Base-by-base conservation (phyloP, 768 basidiomycete genomes). In the Sporobolomyces pararoseus region DNA sequence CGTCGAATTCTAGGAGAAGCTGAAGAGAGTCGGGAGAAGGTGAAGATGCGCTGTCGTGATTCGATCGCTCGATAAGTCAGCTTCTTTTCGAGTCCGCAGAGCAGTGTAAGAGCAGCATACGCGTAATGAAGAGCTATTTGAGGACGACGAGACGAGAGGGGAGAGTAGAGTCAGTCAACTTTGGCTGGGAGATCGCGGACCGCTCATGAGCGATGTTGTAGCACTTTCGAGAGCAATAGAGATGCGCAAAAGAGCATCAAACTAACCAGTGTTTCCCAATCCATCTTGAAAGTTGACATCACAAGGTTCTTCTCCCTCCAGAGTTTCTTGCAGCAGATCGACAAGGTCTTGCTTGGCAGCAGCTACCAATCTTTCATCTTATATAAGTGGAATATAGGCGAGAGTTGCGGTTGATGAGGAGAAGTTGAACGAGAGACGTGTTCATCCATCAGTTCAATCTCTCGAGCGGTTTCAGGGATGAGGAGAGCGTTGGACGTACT, bases 231-330 rank as follows among this genome's bases (percentile, higher is more conserved):
- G 39, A 42, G 39, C 39, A 9, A 17, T 42, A 42, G 10, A 9
- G 39, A 42, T 9, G 39, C 39, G 39, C 9, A 42, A 42, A 17
- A n/a, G n/a, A n/a, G n/a, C n/a, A n/a, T n/a, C 17, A 9, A 42
- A 29, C 74, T 25, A 79, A 89, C 89, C 87, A 67, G 90, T 91
- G 79, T 91, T 89, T 61, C 90, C 90, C 75, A 90, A 77, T 23
- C 89, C 88, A 77, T 91, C 90, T 75, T 83, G 82, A 75, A 82
- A 86, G 79, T 93, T 93, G 70, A 91, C 87, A 77, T 91, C 84
- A 73, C 86, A 87, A 4, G 76, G 74, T 7, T 81, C 85, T 32
- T 75, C 58, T 21, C 85, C 76, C 25, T 84, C 81, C 65, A 90
- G 84, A 19, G 88, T 80, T 58, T 86, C 85, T 1, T 84, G 75